phyloP scores from a whole-genome alignment of 306 rosid species.

The Psophocarpus tetragonolobus region DNA sequence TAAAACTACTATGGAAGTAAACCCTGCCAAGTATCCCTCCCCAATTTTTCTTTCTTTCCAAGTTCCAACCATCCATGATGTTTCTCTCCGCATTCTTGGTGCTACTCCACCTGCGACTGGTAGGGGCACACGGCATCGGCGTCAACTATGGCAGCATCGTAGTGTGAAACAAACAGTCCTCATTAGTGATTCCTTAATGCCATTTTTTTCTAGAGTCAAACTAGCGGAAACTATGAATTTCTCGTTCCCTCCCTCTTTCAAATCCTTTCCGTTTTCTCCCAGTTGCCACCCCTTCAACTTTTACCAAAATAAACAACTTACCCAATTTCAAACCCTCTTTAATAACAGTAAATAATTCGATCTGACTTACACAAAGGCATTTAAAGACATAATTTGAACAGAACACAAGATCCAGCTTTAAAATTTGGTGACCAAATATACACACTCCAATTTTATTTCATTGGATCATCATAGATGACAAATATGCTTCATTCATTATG shows the following conservation, averaged over 20 bases:
- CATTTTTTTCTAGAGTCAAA: slow-evolving; percentile 31
- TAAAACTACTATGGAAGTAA: no score
- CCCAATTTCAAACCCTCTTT: no score
- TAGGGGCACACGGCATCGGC: no score
- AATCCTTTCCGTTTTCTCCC: slow-evolving; percentile 16
- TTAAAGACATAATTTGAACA: background rate
- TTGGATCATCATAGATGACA: background rate
- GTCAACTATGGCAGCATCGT: background rate
- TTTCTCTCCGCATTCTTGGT: no score
- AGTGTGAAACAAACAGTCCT: slow-evolving; percentile 8
- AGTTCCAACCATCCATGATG: no score
- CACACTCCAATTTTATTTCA: background rate
- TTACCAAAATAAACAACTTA: background rate
- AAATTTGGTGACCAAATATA: background rate
- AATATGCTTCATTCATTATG: background rate
- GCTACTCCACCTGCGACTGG: no score
- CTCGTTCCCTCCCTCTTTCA: slow-evolving; percentile 54
- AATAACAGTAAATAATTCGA: background rate
- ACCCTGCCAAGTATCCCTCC: no score
- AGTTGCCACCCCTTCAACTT: background rate
- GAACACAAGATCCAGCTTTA: background rate
- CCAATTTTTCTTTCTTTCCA: no score
- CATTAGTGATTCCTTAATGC: background rate
- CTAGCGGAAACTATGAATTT: slow-evolving; percentile 56
- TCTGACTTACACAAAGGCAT: background rate